Conservation (phyloP, 2,329 filamentous ascomycete species). For the Penicillium thymicola region DNA sequence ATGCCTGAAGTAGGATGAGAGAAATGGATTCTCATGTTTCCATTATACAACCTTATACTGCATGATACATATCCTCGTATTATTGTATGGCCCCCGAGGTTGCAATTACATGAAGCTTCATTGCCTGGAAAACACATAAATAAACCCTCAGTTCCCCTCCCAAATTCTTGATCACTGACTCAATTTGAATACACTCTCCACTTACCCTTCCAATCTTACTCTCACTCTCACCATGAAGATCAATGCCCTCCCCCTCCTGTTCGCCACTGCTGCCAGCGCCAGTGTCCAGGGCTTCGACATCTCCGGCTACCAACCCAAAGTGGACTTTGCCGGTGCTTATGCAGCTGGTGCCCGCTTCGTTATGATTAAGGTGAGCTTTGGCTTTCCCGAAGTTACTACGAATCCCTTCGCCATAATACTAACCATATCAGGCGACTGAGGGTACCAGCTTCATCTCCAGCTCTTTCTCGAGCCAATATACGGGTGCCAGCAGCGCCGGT, state of each 20-base stretch:
- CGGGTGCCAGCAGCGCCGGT: constrained; percentile 49
- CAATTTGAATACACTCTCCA: neutral
- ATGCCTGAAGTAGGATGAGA: neutral
- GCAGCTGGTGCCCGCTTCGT: constrained; percentile 31
- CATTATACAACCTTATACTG: neutral
- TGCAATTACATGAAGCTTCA: constrained; percentile 2
- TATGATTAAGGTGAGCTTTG: constrained; percentile 30
- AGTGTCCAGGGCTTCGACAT: constrained; percentile 35
- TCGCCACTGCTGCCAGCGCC: constrained; percentile 19
- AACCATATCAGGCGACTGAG: constrained; percentile 48
- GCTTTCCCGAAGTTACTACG: too few relatives aligned
- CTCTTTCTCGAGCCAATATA: constrained; percentile 51
- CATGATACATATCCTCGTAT: neutral
- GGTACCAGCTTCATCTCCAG: constrained; percentile 48
- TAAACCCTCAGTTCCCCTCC: neutral
- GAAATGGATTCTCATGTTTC: neutral
- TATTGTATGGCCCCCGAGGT: neutral
- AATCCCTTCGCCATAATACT: neutral
- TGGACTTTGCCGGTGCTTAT: constrained; percentile 31
- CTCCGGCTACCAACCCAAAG: constrained; percentile 28
- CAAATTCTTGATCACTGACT: neutral
- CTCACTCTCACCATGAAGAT: constrained; percentile 16
- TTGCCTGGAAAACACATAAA: neutral
- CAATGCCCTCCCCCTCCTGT: constrained; percentile 14
- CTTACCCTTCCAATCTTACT: neutral